Conservation (phyloP, 1,284 basidiomycete species). For the Gomphus bonarii region DNA sequence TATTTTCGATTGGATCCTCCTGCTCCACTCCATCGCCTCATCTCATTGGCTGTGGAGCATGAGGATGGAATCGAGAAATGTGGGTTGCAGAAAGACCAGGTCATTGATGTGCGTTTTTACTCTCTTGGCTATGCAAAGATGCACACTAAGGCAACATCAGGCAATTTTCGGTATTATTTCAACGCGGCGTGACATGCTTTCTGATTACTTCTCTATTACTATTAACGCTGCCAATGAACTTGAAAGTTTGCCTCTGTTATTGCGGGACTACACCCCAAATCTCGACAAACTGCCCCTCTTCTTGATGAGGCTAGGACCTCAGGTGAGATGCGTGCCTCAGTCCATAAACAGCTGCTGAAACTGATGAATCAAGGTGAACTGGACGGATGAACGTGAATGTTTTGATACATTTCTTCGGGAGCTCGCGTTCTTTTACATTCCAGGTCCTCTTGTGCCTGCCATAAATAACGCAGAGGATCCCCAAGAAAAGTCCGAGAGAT, state of each 20-base stretch:
- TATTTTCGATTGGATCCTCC: constrained; percentile 77
- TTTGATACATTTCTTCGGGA: constrained; percentile 83
- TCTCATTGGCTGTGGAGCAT: constrained; percentile 71
- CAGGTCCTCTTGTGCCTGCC: constrained; percentile 35
- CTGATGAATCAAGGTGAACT: constrained; percentile 57
- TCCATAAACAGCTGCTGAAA: neutral
- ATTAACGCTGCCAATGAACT: constrained; percentile 59
- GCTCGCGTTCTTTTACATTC: constrained; percentile 84
- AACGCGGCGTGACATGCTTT: constrained; percentile 71
- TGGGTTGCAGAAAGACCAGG: constrained; percentile 40
- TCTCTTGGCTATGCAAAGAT: neutral
- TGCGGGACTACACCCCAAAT: constrained; percentile 80
- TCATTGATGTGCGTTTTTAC: constrained; percentile 53
- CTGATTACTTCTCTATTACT: constrained; percentile 83
- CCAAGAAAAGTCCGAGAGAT: constrained; percentile 49
- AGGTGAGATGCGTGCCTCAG: constrained; percentile 36
- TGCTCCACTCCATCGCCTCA: constrained; percentile 58
- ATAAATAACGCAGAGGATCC: constrained; percentile 16
- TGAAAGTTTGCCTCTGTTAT: constrained; percentile 69
- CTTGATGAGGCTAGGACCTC: constrained; percentile 77
- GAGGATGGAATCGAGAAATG: constrained; percentile 49
- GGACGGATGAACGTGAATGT: constrained; percentile 78
- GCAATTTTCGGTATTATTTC: constrained; percentile 49
- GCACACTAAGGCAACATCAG: constrained; percentile 25
- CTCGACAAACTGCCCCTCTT: constrained; percentile 80